phyloP scores from a whole-genome alignment of 2,329 filamentous ascomycete species.

The Cadophora malorum region DNA sequence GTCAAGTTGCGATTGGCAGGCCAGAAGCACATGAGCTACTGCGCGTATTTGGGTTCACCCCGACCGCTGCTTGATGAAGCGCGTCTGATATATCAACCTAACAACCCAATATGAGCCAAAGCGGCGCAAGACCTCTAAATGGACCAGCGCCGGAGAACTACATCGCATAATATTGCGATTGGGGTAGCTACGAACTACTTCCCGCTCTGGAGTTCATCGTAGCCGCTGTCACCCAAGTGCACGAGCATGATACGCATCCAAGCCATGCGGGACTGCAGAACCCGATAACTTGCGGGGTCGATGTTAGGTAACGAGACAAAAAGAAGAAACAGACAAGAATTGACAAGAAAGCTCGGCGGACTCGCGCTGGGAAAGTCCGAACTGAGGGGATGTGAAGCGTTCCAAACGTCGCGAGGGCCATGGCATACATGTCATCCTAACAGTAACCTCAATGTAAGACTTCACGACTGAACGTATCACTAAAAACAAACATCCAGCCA shows the following conservation, averaged over 20 bases:
- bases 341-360: neutral
- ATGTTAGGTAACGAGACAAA: neutral
- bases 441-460: neutral
- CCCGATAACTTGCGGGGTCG: neutral
- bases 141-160: neutral
- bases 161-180: neutral
- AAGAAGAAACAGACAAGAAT: neutral
- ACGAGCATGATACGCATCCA: neutral
- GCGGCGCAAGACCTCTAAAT: neutral
- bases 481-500: neutral
- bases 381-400: neutral
- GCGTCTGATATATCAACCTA: neutral
- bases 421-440: neutral
- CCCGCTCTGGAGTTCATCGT: neutral
- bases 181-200: neutral
- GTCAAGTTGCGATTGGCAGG: neutral
- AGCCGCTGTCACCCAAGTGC: conserved; percentile 7
- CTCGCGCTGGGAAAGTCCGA: neutral
- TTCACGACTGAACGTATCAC: neutral
- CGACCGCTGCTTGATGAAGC: neutral
- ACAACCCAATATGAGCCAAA: neutral
- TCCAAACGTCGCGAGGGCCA: neutral
- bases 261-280: neutral
- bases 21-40: neutral
- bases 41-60: neutral